Conservation (phyloP, 2,329 filamentous ascomycete species). For the Alternaria triticina region DNA sequence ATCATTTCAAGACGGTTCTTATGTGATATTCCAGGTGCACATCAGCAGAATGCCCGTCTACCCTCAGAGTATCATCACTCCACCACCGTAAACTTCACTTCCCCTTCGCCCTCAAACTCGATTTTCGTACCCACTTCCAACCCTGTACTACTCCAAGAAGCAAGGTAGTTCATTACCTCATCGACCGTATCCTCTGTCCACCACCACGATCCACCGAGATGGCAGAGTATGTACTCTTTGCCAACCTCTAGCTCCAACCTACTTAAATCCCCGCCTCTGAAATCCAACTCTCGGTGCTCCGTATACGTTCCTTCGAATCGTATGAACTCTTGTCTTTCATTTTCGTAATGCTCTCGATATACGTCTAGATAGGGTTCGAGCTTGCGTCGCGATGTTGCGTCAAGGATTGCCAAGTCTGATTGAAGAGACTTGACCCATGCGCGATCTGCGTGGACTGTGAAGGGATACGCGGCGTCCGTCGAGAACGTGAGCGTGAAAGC, state of each 20-base stretch:
- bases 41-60: background rate
- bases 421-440: background rate
- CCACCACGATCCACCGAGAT: conserved; percentile 5
- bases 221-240: conserved; percentile 6
- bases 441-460: conserved; percentile 8
- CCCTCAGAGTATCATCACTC: background rate
- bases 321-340: background rate
- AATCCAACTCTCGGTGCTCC: background rate
- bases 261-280: background rate
- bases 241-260: conserved; percentile 1
- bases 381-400: conserved; percentile 1
- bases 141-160: background rate
- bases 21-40: background rate
- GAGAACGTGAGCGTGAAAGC: conserved; percentile 7
- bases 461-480: conserved; percentile 6
- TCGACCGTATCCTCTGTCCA: conserved; percentile 7
- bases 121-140: background rate
- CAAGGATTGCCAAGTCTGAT: conserved; percentile 8
- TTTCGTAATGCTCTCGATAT: background rate
- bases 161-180: conserved; percentile 1
- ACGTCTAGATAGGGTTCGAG: background rate
- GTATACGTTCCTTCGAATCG: background rate
- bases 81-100: background rate
- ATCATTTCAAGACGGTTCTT: background rate
- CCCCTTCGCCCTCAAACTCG: background rate